Evolutionary conservation across 2,329 filamentous ascomycete species (phyloP), one percentile per base, ranked within the genome.

Genomic region (Ceratocystis colombiana): DNA sequence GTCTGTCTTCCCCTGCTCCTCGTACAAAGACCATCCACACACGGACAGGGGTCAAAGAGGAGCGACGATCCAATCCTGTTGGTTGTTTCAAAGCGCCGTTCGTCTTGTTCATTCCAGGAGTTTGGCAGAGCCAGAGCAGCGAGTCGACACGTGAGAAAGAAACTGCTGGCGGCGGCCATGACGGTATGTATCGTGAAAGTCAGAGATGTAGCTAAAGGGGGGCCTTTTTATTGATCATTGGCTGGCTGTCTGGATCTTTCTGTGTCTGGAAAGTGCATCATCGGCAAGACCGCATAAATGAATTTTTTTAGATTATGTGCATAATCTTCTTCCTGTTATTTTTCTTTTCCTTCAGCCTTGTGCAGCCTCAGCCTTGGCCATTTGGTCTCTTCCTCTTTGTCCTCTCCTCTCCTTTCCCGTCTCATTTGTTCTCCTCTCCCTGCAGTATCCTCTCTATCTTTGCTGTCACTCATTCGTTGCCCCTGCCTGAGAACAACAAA

Each of bases 191-290:
- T 50, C 46, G 46, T 12, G 46, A 50, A 8, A 10, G 46, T 25
- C n/a, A 50, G n/a, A 50, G 46, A 50, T 50, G 46, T 10, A 50
- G 6, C 15, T 25, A 50, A 50, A 10, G n/a, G 46, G 46, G 46
- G 3, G 3, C 10, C 3, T 22, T 50, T 50, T n/a, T 2, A 4
- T 20, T 50, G 46, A 22, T 10, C 8, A 20, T 22, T 50, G 46
- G 46, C 46, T 50, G 46, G 46, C 8, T 41, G 37, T 3, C 53
- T 57, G 22, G 12, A 15, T 12, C 25, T 17, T 12, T 57, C 53
- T 57, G 53, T 30, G 53, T 57, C 53, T 57, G 53, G 53, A 57
- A 30, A 57, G 12, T 57, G 53, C 53, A 57, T 57, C 53, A 57
- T 57, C 53, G 53, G 25, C 53, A 57, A 30, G 53, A 57, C 25